These are phyloP conservation scores for Euphrasia arctica DNA, from an alignment of 305 asterid genomes.

Conservation along the genomic window DNA sequence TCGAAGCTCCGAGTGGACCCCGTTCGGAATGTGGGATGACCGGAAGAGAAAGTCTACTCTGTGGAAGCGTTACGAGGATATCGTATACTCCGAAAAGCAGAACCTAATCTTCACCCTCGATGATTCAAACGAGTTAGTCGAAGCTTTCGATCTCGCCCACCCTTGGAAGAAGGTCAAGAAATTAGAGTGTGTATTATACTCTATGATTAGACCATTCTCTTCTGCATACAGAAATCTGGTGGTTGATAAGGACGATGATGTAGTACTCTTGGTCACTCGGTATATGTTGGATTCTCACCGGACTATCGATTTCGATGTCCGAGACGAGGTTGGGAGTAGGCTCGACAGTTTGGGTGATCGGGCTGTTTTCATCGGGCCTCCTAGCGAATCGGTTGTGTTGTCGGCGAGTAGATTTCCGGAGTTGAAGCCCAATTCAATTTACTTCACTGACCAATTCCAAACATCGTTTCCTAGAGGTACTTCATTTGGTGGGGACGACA, in stretches of 20 bases:
- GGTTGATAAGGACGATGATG: neutral
- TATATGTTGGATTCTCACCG: neutral
- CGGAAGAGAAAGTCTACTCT: too few species aligned
- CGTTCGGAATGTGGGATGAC: too few species aligned
- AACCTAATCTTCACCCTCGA: neutral
- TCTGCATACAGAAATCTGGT: neutral
- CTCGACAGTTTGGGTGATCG: neutral
- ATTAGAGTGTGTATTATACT: too few species aligned
- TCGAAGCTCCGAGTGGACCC: too few species aligned
- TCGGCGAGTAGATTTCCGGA: neutral
- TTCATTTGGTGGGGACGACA: too few species aligned
- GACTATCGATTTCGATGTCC: slow-evolving; percentile 3
- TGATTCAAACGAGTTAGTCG: neutral
- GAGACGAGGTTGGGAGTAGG: neutral
- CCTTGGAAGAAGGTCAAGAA: neutral
- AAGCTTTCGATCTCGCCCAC: neutral
- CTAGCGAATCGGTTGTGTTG: neutral
- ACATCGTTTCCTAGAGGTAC: too few species aligned
- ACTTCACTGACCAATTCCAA: too few species aligned
- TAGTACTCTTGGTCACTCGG: neutral
- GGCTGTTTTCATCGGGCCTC: neutral
- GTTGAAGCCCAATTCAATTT: slow-evolving; percentile 18
- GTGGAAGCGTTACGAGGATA: neutral
- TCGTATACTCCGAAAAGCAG: neutral
- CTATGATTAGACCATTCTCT: too few species aligned